Evolutionary conservation across 1,139 yeast species (phyloP).

Genomic region (Candida sanyaensis): DNA sequence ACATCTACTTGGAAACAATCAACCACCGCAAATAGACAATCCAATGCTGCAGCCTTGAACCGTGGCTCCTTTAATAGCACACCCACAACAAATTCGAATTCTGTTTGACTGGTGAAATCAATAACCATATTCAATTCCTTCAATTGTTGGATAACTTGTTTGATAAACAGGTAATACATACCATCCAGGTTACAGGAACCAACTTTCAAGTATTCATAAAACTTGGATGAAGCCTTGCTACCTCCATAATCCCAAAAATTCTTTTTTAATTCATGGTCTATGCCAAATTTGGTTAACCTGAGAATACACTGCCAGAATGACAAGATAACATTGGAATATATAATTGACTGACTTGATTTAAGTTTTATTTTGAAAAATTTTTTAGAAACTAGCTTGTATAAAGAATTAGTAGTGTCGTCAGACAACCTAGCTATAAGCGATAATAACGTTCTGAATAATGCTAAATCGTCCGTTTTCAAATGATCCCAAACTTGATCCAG

Average conservation of each 20-base stretch:
- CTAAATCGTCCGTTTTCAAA: constrained; percentile 41
- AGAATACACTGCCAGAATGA: constrained; percentile 52
- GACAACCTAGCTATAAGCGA: constrained; percentile 26
- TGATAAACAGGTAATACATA: constrained; percentile 38
- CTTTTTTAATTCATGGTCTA: constrained; percentile 31
- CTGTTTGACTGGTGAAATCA: constrained; percentile 10
- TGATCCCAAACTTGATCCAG: constrained; percentile 49
- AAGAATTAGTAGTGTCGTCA: constrained; percentile 1
- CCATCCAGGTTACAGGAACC: constrained; percentile 59
- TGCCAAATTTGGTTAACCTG: constrained; percentile 38
- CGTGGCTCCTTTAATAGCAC: constrained; percentile 10
- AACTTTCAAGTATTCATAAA: constrained; percentile 46
- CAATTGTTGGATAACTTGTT: constrained; percentile 4
- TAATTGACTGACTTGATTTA: constrained; percentile 24
- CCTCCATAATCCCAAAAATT: constrained; percentile 58
- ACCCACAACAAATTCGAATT: constrained; percentile 6
- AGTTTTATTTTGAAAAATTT: constrained; percentile 53
- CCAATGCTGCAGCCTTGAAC: constrained; percentile 11
- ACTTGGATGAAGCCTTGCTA: constrained; percentile 37
- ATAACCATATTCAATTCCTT: constrained; percentile 5
- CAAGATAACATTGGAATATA: constrained; percentile 47
- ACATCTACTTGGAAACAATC: constrained; percentile 6
- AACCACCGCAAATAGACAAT: constrained; percentile 6
- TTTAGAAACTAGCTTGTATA: constrained; percentile 14
- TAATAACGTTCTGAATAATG: constrained; percentile 48